Evolutionary conservation across 148 eudicot species (phyloP).

Genomic region (Hydrangea macrophylla): DNA sequence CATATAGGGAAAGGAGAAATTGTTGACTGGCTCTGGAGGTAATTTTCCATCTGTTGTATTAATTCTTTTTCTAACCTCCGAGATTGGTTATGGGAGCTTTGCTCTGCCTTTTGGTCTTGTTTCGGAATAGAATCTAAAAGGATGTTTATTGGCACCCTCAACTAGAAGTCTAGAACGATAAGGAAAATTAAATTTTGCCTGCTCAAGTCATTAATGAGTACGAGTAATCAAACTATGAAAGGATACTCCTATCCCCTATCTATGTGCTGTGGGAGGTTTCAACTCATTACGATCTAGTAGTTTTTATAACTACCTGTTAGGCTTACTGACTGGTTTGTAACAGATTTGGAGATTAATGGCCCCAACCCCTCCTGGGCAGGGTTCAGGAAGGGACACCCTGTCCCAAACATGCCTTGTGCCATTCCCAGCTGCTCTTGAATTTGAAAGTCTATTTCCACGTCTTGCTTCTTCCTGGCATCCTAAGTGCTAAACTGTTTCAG

Average conservation of each 20-base stretch:
- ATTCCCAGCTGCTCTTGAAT: no score
- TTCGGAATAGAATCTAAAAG: background rate
- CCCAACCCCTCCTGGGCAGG: no score
- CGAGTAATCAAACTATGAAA: background rate
- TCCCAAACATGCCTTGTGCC: no score
- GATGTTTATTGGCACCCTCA: background rate
- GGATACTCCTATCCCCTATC: background rate
- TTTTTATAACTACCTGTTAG: no score
- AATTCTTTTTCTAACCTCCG: background rate
- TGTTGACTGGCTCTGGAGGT: constrained; percentile 92
- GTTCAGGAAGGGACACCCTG: no score
- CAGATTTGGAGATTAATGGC: no score
- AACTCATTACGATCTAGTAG: no score
- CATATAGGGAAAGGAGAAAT: constrained; percentile 86
- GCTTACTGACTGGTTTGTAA: no score
- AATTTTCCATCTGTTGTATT: constrained; percentile 15
- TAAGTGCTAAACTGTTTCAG: no score
- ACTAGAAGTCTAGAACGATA: background rate
- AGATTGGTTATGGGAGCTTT: background rate
- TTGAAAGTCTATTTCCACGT: no score
- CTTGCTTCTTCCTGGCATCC: no score
- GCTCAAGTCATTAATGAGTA: background rate
- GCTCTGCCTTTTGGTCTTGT: background rate
- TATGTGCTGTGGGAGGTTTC: background rate
- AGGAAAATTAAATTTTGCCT: background rate